Base-by-base conservation (phyloP, 2,329 filamentous ascomycete species). In the Cryphonectria nitschkei region DNA sequence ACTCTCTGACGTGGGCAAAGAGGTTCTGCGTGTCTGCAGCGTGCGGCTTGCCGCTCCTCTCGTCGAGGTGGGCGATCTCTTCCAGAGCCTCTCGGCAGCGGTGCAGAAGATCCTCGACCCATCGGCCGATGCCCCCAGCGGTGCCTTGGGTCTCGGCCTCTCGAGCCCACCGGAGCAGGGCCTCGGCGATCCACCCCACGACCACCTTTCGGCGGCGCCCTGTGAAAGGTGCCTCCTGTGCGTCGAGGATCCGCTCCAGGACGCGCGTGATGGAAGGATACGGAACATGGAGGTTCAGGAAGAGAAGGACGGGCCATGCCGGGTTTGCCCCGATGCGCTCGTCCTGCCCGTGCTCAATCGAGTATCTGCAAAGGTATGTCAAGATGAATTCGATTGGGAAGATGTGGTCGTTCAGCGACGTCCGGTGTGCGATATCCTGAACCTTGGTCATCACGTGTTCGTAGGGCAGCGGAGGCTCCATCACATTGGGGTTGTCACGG, bases 401-500 rank as follows among this genome's bases (percentile, higher is more conserved):
- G 69, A 91, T 88, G 73, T 89, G 87, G 77, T 89, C 89, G 77
- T 90, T 89, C 32, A 89, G 84, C 13, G 87, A 87, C 22, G 90
- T 89, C 60, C 89, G 87, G 76, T 91, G 87, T 43, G 89, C 89
- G 76, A 92, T 90, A 70, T 87, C 87, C 72, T 89, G 87, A 60
- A 92, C 85, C 76, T 87, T 86, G 74, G 85, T 85, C 5, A 90
- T 86, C 4, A 96, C 87, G 2, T 86, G 85, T 79, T 95, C 93
- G 81, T 92, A 95, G 0, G 92, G 91, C 58, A 88, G 81, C 1
- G 79, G 86, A n/a, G 71, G 71, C 70, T 79, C 85, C 69, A 81
- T 80, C 0, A 82, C 80, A 2, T 83, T 63, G 1, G 73, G 71
- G 11, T 70, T 74, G 2, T 73, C 72, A 3, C 78, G 78, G 2